Conservation (phyloP, 305 asterid species). For the Rubia occidens region DNA sequence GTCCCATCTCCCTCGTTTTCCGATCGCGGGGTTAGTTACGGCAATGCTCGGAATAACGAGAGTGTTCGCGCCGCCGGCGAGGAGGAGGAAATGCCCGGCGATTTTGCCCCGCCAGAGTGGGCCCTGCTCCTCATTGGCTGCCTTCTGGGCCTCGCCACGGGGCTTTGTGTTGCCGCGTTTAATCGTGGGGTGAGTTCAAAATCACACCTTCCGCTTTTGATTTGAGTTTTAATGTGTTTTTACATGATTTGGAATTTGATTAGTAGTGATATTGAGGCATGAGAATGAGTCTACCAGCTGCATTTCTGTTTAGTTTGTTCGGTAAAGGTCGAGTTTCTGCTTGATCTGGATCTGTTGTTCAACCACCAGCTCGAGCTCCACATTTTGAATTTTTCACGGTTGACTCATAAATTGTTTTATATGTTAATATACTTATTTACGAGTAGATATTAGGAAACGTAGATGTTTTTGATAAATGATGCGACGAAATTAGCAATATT, state of each 20-base stretch:
- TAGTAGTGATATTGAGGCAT: background rate
- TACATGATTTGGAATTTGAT: background rate
- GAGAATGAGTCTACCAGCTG: background rate
- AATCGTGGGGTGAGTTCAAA: constrained; percentile 78
- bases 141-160: constrained; percentile 88
- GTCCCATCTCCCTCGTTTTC: constrained; percentile 33
- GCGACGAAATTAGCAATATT: background rate
- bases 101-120: constrained; percentile 97
- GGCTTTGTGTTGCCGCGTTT: constrained; percentile 81
- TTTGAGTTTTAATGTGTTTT: background rate
- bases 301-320: background rate
- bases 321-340: background rate
- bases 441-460: background rate
- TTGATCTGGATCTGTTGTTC: constrained; percentile 14
- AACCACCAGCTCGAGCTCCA: background rate
- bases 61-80: constrained; percentile 30
- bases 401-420: background rate
- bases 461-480: background rate
- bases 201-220: background rate
- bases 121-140: constrained; percentile 89
- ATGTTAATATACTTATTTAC: background rate
- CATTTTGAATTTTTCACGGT: background rate
- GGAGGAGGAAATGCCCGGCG: constrained; percentile 53
- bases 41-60: constrained; percentile 17
- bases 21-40: constrained; percentile 23